Base-by-base conservation (phyloP, 441 rosid species). In the Rhodomyrtus psidioides region DNA sequence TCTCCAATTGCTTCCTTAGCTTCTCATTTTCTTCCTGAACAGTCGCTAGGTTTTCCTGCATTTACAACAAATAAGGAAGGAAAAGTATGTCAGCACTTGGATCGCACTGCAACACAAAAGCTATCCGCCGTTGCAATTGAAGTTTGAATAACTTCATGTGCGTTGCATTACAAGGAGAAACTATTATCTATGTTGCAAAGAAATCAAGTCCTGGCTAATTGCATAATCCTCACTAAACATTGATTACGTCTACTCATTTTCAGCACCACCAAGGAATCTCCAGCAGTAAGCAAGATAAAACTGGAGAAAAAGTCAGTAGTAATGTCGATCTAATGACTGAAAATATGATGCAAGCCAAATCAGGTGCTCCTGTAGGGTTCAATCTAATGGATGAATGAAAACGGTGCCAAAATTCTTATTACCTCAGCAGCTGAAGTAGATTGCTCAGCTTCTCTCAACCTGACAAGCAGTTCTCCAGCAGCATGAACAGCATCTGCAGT, bases 401-500 rank as follows among this genome's bases (percentile, higher is more conserved):
- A 19, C n/a, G 6, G n/a, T 39, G 79, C 79, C 79, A 56, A 46
- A 49, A 24, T 55, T 13, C 83, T 81, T 84, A 58, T 88, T 93
- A 96, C 99, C 99, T 94, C 96, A 58, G 98, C 94, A 83, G 86
- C 89, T 82, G 95, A 89, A 83, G 98, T 93, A 13, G 95, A 92
- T 86, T 95, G 96, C 87, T 96, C 98, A 24, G 98, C 96, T 92
- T 95, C 99, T 91, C 94, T 92, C 55, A 97, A 93, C 89, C 98
- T 88, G 39, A 94, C 98, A 70, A 97, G 98, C 51, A 97, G 94
- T 89, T 97, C 99, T 87, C 99, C 98, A n/a, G 99, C 98, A 81
- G 98, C 95, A 89, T 96, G 99, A 87, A 97, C 99, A 76, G 98
- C 99, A 89, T 97, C 98, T 57, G 98, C 99, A 54, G 98, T 97